Percentiles rank a stretch among this genome's conserved stretches.
These are phyloP conservation scores for Pulveroboletus frians DNA, from an alignment of 768 basidiomycete species.

Conservation along the genomic window DNA sequence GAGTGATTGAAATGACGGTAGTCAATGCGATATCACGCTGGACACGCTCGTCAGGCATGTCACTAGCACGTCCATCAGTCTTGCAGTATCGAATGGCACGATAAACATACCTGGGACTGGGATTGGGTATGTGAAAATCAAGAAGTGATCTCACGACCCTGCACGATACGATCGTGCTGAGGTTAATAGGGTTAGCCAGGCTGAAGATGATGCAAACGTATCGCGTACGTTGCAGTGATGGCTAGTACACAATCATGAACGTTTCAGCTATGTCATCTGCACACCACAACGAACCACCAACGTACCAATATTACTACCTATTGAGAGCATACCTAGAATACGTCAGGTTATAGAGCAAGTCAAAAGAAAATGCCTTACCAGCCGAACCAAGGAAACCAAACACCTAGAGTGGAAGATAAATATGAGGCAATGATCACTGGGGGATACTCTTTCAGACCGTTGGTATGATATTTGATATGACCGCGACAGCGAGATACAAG, in stretches of 20 bases:
- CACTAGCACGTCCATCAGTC: neutral
- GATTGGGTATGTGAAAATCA: neutral
- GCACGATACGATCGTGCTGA: neutral
- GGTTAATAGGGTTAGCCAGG: no score
- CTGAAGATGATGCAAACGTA: neutral
- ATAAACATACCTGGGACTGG: neutral
- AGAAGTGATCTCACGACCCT: neutral
- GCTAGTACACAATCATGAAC: slow-evolving; percentile 2
- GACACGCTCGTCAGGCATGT: neutral
- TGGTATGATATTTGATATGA: slow-evolving; percentile 7
- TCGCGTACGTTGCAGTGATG: neutral
- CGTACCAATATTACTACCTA: slow-evolving; percentile 4
- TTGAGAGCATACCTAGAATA: slow-evolving; percentile 2
- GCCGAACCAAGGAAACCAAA: slow-evolving; percentile 3
- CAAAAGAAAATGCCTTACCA: neutral
- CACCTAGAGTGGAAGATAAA: slow-evolving; percentile 1
- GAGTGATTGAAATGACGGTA: neutral
- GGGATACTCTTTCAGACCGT: neutral
- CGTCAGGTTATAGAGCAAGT: neutral
- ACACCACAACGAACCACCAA: neutral
- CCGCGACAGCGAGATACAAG: slow-evolving; percentile 2
- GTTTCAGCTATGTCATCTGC: neutral
- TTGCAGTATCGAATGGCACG: neutral
- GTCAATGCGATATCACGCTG: neutral
- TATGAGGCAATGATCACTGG: no score